Evolutionary conservation across 2,329 filamentous ascomycete species (phyloP).

Genomic region (Aspergillus sp.): DNA sequence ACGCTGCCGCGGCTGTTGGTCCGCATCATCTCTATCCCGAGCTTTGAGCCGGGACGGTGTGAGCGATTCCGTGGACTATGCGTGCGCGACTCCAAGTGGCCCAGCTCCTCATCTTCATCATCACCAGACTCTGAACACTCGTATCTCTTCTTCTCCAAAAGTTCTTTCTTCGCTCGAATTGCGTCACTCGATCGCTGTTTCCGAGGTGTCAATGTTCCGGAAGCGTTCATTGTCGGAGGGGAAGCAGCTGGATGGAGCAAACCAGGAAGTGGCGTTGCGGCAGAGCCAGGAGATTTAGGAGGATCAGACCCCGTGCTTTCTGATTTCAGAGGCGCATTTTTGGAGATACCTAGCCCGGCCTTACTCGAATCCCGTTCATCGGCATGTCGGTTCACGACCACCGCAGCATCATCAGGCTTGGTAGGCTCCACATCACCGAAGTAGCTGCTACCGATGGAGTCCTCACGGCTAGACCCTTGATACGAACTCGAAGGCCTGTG

Average conservation of each 20-base stretch:
- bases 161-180: constrained; percentile 70
- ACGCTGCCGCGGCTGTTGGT: constrained; percentile 91
- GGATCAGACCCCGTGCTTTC: constrained; percentile 20
- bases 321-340: constrained; percentile 43
- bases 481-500: constrained; percentile 71
- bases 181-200: constrained; percentile 70
- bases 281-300: constrained; percentile 5
- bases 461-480: constrained; percentile 75
- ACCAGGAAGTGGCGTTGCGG: constrained; percentile 47
- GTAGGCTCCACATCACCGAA: constrained; percentile 83
- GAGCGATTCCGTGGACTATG: constrained; percentile 52
- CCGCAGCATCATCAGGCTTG: constrained; percentile 72
- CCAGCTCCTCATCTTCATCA: constrained; percentile 90
- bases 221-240: constrained; percentile 58
- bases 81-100: constrained; percentile 51
- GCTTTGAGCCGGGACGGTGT: constrained; percentile 73
- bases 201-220: constrained; percentile 49
- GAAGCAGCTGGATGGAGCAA: constrained; percentile 63
- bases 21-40: constrained; percentile 96
- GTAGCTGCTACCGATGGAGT: constrained; percentile 78
- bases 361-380: constrained; percentile 71
- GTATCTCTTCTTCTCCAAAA: constrained; percentile 66
- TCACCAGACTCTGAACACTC: constrained; percentile 86
- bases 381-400: constrained; percentile 70
- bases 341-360: constrained; percentile 73